Conservation (phyloP, 192 early-diverging fungal species). For the Backusella westeae region DNA sequence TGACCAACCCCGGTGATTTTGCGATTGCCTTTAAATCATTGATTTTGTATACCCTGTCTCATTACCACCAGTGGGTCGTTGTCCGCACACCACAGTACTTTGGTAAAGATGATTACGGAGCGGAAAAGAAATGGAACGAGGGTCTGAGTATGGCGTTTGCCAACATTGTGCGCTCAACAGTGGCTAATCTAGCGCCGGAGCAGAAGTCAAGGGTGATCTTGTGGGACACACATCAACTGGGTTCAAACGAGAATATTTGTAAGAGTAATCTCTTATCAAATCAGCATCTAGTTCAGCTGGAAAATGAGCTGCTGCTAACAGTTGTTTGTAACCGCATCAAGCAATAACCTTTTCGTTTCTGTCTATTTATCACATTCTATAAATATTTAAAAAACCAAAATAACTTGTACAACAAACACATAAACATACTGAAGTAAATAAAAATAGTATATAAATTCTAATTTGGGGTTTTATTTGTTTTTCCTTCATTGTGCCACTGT, state of each 20-base stretch:
- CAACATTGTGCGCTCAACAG: neutral
- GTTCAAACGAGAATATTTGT: constrained; percentile 24
- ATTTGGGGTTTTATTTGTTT: too few species aligned
- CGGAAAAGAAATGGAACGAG: constrained; percentile 24
- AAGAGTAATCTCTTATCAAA: constrained; percentile 15
- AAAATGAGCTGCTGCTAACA: constrained; percentile 20
- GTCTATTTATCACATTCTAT: neutral
- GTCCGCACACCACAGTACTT: constrained; percentile 27
- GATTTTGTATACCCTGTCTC: neutral
- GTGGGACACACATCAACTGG: constrained; percentile 28
- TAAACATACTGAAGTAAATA: neutral
- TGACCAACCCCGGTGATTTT: constrained; percentile 7
- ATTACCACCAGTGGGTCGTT: constrained; percentile 15
- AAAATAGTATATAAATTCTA: neutral
- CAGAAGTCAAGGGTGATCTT: constrained; percentile 5
- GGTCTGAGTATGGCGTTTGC: constrained; percentile 28
- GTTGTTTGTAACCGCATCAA: constrained; percentile 2
- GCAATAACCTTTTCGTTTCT: neutral
- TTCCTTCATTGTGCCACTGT: too few species aligned
- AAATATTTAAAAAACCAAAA: neutral
- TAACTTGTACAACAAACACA: neutral
- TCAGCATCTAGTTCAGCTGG: constrained; percentile 18
- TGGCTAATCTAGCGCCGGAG: neutral
- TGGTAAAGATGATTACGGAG: neutral
- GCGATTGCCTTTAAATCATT: constrained; percentile 12